A percentile compares a stretch with the other conserved stretches of the same genome.
These are phyloP conservation scores for Selenicereus undatus DNA, from an alignment of 148 eudicot species.

Conservation along the genomic window DNA sequence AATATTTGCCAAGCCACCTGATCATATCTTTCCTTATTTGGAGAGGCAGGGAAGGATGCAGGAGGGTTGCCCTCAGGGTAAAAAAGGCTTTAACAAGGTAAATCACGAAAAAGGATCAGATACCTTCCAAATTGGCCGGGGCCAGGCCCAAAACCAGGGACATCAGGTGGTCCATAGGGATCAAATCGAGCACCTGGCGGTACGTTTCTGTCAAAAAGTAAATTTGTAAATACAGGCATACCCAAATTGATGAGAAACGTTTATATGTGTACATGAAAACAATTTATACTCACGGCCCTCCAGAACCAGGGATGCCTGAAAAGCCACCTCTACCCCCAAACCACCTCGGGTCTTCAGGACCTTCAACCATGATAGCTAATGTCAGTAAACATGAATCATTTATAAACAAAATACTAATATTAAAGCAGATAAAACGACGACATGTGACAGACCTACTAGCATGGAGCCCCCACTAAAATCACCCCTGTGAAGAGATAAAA, in stretches of 20 bases:
- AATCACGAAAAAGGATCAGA: background rate
- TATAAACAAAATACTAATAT: background rate
- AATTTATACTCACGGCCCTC: constrained; percentile 57
- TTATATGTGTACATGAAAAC: constrained; percentile 3
- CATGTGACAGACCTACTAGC: constrained; percentile 56
- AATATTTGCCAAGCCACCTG: background rate
- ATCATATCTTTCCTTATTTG: background rate
- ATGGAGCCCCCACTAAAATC: constrained; percentile 69
- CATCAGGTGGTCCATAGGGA: constrained; percentile 87
- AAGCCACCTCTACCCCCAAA: constrained; percentile 44
- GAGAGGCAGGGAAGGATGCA: too few relatives aligned
- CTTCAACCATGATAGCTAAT: constrained; percentile 31
- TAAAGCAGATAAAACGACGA: background rate
- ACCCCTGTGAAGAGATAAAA: constrained; percentile 44
- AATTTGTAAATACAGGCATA: background rate
- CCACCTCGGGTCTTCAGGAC: constrained; percentile 83
- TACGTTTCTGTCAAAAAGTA: constrained; percentile 45
- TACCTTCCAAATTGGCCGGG: constrained; percentile 73
- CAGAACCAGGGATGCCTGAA: constrained; percentile 55
- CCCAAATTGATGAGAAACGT: background rate
- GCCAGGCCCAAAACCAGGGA: constrained; percentile 89
- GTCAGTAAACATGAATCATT: constrained; percentile 2
- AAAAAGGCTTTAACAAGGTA: background rate
- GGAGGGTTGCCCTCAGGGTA: too few relatives aligned
- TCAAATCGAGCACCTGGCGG: constrained; percentile 94